Conservation (phyloP, 176 grass and related monocot species). For the Avena atlantica region DNA sequence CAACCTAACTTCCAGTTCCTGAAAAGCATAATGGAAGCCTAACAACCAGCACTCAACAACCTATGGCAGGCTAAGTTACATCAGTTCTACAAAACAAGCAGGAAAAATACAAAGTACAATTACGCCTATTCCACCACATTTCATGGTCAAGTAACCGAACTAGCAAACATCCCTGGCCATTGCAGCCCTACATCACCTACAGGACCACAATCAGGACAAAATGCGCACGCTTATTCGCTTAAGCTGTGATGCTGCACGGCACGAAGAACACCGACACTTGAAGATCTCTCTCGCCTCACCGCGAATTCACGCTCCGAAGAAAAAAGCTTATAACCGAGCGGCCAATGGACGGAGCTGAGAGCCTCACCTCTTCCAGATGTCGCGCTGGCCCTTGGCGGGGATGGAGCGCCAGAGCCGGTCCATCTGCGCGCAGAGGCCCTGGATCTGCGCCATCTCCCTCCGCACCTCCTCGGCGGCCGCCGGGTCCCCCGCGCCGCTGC, state of each 20-base stretch:
- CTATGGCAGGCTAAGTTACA: no score
- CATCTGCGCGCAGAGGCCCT: constrained; percentile 90
- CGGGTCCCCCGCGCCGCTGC: constrained; percentile 48
- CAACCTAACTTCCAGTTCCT: background rate
- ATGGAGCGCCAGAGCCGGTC: constrained; percentile 90
- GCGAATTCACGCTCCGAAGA: background rate
- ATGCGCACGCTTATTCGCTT: background rate
- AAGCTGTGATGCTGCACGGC: background rate
- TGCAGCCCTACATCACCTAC: background rate
- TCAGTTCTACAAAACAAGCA: background rate
- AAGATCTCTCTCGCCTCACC: background rate
- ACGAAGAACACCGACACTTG: background rate
- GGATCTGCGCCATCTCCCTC: constrained; percentile 87
- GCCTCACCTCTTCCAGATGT: constrained; percentile 96
- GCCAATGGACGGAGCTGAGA: background rate
- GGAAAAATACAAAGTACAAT: background rate
- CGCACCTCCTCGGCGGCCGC: constrained; percentile 50
- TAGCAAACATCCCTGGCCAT: background rate
- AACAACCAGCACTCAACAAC: background rate
- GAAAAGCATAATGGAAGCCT: background rate
- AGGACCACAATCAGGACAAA: background rate
- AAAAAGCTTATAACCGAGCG: background rate
- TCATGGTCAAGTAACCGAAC: background rate
- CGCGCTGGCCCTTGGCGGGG: constrained; percentile 77
- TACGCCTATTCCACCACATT: background rate